A percentile compares a stretch with the other conserved stretches of the same genome.
These are phyloP conservation scores for Zanthoxylum bungeanum DNA, from an alignment of 345 rosid genomes.

Conservation along the genomic window DNA sequence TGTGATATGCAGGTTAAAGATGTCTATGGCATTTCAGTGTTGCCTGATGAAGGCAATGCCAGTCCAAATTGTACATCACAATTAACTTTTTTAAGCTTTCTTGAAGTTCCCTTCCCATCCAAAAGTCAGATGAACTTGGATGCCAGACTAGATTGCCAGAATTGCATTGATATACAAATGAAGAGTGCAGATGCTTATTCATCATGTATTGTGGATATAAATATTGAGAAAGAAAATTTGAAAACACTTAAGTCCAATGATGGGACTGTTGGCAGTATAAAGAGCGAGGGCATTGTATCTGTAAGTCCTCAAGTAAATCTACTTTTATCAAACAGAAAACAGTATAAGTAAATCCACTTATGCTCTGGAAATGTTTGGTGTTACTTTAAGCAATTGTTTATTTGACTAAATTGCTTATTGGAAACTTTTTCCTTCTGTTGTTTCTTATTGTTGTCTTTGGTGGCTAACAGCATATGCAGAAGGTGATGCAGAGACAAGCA, in stretches of 20 bases:
- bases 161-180: slow-evolving; percentile 54
- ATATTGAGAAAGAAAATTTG: slow-evolving; percentile 49
- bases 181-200: slow-evolving; percentile 54
- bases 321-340: too few species aligned
- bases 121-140: slow-evolving; percentile 49
- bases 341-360: neutral
- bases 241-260: slow-evolving; percentile 40
- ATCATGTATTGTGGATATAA: slow-evolving; percentile 64
- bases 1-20: slow-evolving; percentile 51
- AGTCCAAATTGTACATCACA: slow-evolving; percentile 37
- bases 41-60: slow-evolving; percentile 54
- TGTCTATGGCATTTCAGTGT: slow-evolving; percentile 55
- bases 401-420: neutral
- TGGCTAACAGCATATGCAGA: slow-evolving; percentile 53
- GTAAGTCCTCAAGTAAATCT: slow-evolving; percentile 37
- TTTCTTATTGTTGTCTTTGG: too few species aligned
- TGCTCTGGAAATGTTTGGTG: neutral
- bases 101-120: slow-evolving; percentile 55
- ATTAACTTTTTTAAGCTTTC: slow-evolving; percentile 57
- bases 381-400: neutral
- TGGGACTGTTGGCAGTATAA: slow-evolving; percentile 37
- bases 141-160: slow-evolving; percentile 48
- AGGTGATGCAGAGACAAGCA: slow-evolving; percentile 75
- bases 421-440: neutral
- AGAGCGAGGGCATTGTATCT: slow-evolving; percentile 45